Conservation (phyloP, 306 rosid species). For the Rubus parviflorus region DNA sequence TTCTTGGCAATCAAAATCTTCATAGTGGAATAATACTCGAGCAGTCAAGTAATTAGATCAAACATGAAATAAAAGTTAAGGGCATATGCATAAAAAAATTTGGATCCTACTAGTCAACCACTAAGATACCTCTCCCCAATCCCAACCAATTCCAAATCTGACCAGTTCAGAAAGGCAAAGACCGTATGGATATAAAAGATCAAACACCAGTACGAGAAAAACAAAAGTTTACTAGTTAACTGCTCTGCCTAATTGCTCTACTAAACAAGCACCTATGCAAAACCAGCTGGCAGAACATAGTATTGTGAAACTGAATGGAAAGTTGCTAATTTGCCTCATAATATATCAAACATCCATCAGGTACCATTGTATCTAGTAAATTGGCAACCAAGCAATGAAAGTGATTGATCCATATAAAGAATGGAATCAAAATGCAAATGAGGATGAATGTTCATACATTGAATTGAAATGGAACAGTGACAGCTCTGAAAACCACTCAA, state of each 20-base stretch:
- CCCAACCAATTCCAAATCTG: background rate
- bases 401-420: slow-evolving; percentile 30
- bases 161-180: background rate
- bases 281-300: slow-evolving; percentile 9
- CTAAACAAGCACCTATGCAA: slow-evolving; percentile 16
- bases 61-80: background rate
- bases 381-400: slow-evolving; percentile 38
- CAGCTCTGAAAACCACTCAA: slow-evolving; percentile 1
- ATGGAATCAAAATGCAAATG: background rate
- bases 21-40: background rate
- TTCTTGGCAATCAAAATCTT: background rate
- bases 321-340: slow-evolving; percentile 27
- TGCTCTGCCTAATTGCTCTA: background rate
- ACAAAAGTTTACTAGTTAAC: slow-evolving; percentile 2
- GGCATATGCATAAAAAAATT: background rate
- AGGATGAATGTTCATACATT: background rate
- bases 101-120: background rate
- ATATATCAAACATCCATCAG: slow-evolving; percentile 22
- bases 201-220: slow-evolving; percentile 7
- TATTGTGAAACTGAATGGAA: slow-evolving; percentile 1
- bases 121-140: slow-evolving; percentile 6
- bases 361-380: slow-evolving; percentile 22
- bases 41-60: background rate
- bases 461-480: background rate
- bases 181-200: background rate